A percentile compares a stretch with the other conserved stretches of the same genome.
Evolutionary conservation across 73 alveolate species (phyloP).

Genomic region (Paramecium pentaurelia): DNA sequence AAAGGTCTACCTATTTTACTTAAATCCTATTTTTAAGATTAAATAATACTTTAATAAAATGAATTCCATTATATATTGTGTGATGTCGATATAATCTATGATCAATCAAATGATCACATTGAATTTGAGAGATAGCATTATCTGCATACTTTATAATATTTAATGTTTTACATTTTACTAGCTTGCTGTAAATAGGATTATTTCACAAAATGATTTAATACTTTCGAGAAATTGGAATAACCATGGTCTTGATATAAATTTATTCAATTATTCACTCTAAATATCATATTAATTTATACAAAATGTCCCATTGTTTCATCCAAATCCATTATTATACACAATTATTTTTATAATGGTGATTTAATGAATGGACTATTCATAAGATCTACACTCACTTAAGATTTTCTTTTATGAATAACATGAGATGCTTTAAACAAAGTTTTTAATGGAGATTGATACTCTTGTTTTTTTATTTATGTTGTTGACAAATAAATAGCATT

Average conservation of each 20-base stretch:
- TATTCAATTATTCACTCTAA: neutral
- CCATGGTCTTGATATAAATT: neutral
- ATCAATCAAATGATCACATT: neutral
- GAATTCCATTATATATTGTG: slow-evolving; percentile 63
- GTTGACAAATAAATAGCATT: neutral
- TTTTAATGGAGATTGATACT: neutral
- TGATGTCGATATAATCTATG: slow-evolving; percentile 81
- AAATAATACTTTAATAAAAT: neutral
- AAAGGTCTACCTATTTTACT: slow-evolving; percentile 45
- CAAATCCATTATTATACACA: neutral
- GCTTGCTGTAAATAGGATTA: neutral
- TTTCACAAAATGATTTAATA: neutral
- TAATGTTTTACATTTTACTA: neutral
- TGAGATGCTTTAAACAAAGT: neutral
- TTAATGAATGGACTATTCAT: neutral
- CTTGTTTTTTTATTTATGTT: neutral
- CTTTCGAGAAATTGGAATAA: neutral
- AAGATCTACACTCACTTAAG: neutral
- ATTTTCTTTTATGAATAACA: neutral
- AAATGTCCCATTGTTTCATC: slow-evolving; percentile 8
- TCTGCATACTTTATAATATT: neutral
- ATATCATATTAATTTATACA: neutral
- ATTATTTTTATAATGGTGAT: neutral
- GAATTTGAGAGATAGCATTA: neutral
- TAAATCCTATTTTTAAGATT: slow-evolving; percentile 59